Evolutionary conservation across 2,329 filamentous ascomycete species (phyloP), one percentile per base, ranked within the genome.

Genomic region (Scytalidium lignicola): DNA sequence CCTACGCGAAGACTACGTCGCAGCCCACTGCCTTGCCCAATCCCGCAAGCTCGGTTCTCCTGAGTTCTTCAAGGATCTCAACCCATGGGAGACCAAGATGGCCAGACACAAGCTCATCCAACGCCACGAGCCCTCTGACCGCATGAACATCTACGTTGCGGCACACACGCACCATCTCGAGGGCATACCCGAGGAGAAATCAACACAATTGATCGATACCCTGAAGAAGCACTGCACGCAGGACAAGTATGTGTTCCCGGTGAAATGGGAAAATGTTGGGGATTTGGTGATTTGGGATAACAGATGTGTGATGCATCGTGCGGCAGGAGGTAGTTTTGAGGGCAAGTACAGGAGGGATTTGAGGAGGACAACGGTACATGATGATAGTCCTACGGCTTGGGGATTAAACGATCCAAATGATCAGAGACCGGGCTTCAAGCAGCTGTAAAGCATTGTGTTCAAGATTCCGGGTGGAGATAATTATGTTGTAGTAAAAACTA

Each of bases 251-350:
- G 60, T 69, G 0, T 51, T 74, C 7, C 67, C 64, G 4, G 67
- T 80, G 3, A 59, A 66, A 40, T 83, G 78, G 78, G 55, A 72
- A 21, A 59, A 71, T 8, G 57, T 64, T 0, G 71, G 75, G 0
- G 79, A 82, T 57, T 43, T 82, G 50, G 61, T 82, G 15, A 68
- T 79, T 18, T 83, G 80, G 79, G 79, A 83, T 55, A 83, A 83
- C 58, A 74, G 74, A 0, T 72, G 69, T 44, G 74, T 76, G 13
- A 70, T 82, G 68, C 79, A 83, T 61, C 64, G 77, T 4, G 75
- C 76, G 0, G 71, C 68, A 1, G 65, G 67, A 1, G 78, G 78
- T 0, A 60, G 60, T 0, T 80, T 76, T 51, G 70, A 71, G 52
- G 73, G 74, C 0, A 73, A 69, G 56, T 74, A 69, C 56, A 65